Evolutionary conservation across 1,284 basidiomycete genomes (phyloP).

Genomic region (Tilletia indica): DNA sequence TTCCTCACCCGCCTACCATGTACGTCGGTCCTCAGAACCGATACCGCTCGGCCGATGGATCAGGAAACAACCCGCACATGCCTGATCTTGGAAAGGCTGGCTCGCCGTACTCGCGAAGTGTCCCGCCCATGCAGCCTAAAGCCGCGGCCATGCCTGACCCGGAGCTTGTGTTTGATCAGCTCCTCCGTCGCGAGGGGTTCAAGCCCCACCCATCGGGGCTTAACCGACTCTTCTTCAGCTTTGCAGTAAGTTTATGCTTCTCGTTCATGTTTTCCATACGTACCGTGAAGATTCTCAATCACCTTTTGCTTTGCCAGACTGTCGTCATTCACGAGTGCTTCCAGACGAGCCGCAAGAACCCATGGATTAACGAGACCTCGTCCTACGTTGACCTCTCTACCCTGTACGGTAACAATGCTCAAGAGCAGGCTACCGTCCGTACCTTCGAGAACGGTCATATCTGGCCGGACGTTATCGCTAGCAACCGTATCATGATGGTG

Average conservation of each 20-base stretch:
- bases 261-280: no score
- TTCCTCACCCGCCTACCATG: slow-evolving; percentile 71
- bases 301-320: background rate
- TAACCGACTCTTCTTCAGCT: slow-evolving; percentile 42
- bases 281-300: no score
- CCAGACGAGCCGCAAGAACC: slow-evolving; percentile 33
- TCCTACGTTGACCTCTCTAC: slow-evolving; percentile 76
- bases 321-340: slow-evolving; percentile 22
- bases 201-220: slow-evolving; percentile 38
- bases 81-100: slow-evolving; percentile 74
- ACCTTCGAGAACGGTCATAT: slow-evolving; percentile 59
- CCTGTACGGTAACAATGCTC: slow-evolving; percentile 68
- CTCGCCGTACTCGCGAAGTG: slow-evolving; percentile 69
- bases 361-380: slow-evolving; percentile 65
- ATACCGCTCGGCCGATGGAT: slow-evolving; percentile 52
- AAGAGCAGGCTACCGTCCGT: slow-evolving; percentile 63
- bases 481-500: slow-evolving; percentile 64
- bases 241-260: slow-evolving; percentile 25
- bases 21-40: slow-evolving; percentile 61
- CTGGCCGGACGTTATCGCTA: slow-evolving; percentile 72
- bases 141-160: slow-evolving; percentile 24
- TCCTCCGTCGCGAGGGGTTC: slow-evolving; percentile 22
- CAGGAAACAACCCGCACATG: slow-evolving; percentile 67
- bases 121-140: slow-evolving; percentile 62
- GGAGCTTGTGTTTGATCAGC: slow-evolving; percentile 28